phyloP scores from a whole-genome alignment of 306 rosid species.

The Chamaecrista fasciculata region DNA sequence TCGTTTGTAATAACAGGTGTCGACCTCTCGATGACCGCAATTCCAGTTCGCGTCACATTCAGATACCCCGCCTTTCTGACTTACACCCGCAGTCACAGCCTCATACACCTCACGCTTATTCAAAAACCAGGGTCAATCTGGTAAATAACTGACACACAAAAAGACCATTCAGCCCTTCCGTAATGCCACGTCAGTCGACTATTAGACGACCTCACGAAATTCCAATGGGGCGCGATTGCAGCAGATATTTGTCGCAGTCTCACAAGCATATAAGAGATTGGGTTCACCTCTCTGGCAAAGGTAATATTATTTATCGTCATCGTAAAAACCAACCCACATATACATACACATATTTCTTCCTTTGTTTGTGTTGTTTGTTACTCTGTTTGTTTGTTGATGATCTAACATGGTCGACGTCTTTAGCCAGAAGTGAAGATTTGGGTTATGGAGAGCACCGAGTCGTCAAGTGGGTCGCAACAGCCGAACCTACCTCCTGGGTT shows the following conservation, averaged over 20 bases:
- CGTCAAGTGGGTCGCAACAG: constrained; percentile 44
- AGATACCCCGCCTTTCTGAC: constrained; percentile 29
- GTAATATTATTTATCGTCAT: neutral
- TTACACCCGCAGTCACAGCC: constrained; percentile 21
- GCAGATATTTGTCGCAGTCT: neutral
- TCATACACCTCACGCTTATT: neutral
- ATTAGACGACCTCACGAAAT: neutral
- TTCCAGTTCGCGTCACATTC: constrained; percentile 41
- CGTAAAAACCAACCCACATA: no score
- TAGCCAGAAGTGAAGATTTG: no score
- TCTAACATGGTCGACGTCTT: constrained; percentile 10
- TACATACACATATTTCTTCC: neutral
- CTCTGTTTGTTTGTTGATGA: no score
- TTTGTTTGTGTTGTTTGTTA: no score
- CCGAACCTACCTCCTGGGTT: constrained; percentile 81
- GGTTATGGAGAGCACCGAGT: constrained; percentile 68
- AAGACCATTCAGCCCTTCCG: neutral
- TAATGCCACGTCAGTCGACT: neutral
- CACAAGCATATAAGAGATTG: constrained; percentile 22
- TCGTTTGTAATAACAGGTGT: constrained; percentile 13
- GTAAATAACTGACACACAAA: no score
- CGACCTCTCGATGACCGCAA: constrained; percentile 22
- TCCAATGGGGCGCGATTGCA: neutral
- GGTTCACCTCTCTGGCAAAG: neutral
- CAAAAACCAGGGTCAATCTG: no score